A percentile compares a stretch with the other conserved stretches of the same genome.
phyloP scores from a whole-genome alignment of 2,329 filamentous ascomycete species.

The Trichoderma guizhouense region DNA sequence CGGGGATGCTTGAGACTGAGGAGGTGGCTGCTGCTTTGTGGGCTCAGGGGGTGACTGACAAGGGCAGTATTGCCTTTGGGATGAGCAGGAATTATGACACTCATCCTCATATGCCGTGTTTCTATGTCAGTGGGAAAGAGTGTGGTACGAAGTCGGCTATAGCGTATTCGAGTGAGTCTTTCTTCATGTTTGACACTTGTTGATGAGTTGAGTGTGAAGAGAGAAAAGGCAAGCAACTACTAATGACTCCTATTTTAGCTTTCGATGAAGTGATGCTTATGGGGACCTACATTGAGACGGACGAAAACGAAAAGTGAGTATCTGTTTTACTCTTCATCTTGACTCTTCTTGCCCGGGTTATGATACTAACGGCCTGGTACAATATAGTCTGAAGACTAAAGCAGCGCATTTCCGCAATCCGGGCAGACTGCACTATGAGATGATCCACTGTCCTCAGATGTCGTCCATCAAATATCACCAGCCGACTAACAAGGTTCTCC shows the following conservation, averaged over 20 bases:
- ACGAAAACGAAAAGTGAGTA: slow-evolving; percentile 41
- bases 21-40: slow-evolving; percentile 36
- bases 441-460: slow-evolving; percentile 39
- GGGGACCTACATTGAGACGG: slow-evolving; percentile 42
- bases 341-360: background rate
- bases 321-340: background rate
- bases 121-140: slow-evolving; percentile 41
- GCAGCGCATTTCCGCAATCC: slow-evolving; percentile 18
- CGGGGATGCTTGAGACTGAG: slow-evolving; percentile 24
- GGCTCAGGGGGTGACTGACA: slow-evolving; percentile 37
- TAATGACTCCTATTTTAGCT: slow-evolving; percentile 25
- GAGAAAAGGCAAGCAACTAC: background rate
- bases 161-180: slow-evolving; percentile 43
- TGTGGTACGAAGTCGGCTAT: slow-evolving; percentile 39
- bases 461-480: slow-evolving; percentile 48
- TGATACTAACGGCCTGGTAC: background rate
- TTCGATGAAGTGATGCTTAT: slow-evolving; percentile 35
- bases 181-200: background rate
- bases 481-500: slow-evolving; percentile 39
- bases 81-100: slow-evolving; percentile 28
- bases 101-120: slow-evolving; percentile 36
- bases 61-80: slow-evolving; percentile 39
- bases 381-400: slow-evolving; percentile 8
- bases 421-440: slow-evolving; percentile 22
- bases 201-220: background rate